Conservation (phyloP, 2,329 filamentous ascomycete species). For the Diaporthe sp. region DNA sequence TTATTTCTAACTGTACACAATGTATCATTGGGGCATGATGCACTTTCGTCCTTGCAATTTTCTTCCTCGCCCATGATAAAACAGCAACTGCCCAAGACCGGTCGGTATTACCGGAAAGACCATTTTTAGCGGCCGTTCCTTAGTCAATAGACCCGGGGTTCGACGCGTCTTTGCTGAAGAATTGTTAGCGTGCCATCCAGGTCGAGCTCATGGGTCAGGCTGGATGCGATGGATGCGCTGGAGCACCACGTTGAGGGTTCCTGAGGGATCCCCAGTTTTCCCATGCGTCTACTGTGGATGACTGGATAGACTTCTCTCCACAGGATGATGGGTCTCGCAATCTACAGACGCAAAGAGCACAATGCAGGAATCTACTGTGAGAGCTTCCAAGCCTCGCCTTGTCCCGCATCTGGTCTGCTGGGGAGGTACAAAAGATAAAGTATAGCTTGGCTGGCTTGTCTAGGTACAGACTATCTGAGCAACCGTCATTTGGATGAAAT, state of each 20-base stretch:
- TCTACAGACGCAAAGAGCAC: background rate
- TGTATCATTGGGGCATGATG: background rate
- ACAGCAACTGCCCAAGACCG: background rate
- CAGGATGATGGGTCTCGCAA: background rate
- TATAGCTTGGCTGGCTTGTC: background rate
- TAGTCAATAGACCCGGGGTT: background rate
- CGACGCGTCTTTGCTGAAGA: slow-evolving; percentile 6
- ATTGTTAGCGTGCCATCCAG: slow-evolving; percentile 2
- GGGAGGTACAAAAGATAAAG: background rate
- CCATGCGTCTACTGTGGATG: background rate
- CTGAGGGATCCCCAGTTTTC: background rate
- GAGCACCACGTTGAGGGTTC: no score
- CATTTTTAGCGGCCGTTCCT: background rate
- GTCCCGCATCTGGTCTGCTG: background rate
- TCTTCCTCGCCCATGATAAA: background rate
- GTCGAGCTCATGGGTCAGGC: background rate
- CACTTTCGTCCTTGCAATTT: background rate
- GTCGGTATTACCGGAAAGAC: background rate
- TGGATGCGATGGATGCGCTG: background rate
- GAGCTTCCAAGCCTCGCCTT: background rate
- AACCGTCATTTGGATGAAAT: slow-evolving; percentile 27
- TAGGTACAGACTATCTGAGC: slow-evolving; percentile 13
- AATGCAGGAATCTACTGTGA: background rate
- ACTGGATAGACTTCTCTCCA: background rate
- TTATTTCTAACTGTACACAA: background rate